phyloP scores from a whole-genome alignment of 768 basidiomycete genomes.

The Tricholoma matsutake region DNA sequence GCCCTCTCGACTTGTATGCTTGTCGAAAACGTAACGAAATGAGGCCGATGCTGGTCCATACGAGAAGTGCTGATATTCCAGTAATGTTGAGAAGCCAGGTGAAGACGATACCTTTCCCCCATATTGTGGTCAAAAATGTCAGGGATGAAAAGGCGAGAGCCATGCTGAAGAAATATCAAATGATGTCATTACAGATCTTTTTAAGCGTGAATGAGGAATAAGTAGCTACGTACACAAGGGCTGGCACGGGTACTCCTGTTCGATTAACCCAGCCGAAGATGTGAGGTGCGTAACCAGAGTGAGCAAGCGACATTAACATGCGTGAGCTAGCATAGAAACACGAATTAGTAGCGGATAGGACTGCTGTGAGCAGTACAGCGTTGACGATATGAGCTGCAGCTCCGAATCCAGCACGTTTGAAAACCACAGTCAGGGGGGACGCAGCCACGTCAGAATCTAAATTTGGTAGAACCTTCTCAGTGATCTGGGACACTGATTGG shows the following conservation, averaged over 20 bases:
- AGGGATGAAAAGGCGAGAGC: slow-evolving; percentile 46
- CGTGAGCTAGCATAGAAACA: slow-evolving; percentile 53
- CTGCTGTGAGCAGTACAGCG: slow-evolving; percentile 63
- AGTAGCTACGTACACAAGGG: too few species aligned
- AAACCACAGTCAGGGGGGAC: slow-evolving; percentile 63
- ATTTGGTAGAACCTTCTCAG: background rate
- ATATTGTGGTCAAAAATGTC: slow-evolving; percentile 56
- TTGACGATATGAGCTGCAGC: slow-evolving; percentile 63
- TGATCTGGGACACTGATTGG: background rate
- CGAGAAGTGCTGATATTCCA: slow-evolving; percentile 64
- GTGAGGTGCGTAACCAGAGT: too few species aligned
- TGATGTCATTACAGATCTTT: slow-evolving; percentile 16
- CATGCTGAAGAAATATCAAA: slow-evolving; percentile 31
- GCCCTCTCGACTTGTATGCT: slow-evolving; percentile 56
- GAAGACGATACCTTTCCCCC: slow-evolving; percentile 53
- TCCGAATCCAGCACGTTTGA: slow-evolving; percentile 60
- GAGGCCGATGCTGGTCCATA: slow-evolving; percentile 58
- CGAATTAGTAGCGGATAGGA: slow-evolving; percentile 61
- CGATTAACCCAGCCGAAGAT: too few species aligned
- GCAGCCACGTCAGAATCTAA: slow-evolving; percentile 49
- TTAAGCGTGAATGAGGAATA: background rate
- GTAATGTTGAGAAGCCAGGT: slow-evolving; percentile 62
- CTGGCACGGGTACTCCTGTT: too few species aligned
- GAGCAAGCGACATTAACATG: too few species aligned
- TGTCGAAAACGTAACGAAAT: slow-evolving; percentile 60